Base-by-base conservation (phyloP, 2,329 filamentous ascomycete genomes). In the Spiromastix sp. region DNA sequence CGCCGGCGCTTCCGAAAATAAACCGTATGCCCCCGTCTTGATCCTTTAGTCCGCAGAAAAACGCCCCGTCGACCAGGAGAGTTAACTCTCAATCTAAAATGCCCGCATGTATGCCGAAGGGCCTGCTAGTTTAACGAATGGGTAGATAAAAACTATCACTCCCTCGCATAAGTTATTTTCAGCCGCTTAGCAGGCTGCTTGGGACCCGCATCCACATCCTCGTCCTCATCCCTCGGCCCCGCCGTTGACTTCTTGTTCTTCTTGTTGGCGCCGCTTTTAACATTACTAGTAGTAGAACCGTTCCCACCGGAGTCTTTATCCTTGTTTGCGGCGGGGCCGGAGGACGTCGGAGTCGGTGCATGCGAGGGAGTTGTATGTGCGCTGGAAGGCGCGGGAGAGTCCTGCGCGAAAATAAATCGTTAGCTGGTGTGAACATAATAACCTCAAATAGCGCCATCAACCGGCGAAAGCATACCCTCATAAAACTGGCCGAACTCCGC, bases 401-500 rank as follows among this genome's bases (percentile, higher is more conserved):
- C 61, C 60, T 64, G 44, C 11, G 31, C 4, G 19, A 36, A 6
- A 32, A 37, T 11, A 16, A 17, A 38, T n/a, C 16, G 15, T 16
- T 30, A 26, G 15, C 30, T n/a, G 27, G 5, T 12, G n/a, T n/a
- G n/a, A n/a, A n/a, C n/a, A n/a, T n/a, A n/a, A n/a, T n/a, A n/a
- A n/a, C n/a, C n/a, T n/a, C n/a, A n/a, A n/a, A n/a, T n/a, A n/a
- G n/a, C n/a, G n/a, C n/a, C n/a, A n/a, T n/a, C n/a, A 24, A 24
- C 7, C 7, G 21, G n/a, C 7, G 21, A 24, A 24, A 27, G 44
- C 54, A 28, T 49, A 63, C 60, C 41, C 60, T 43, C 60, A 63
- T 64, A 39, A 64, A 68, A 39, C 60, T 61, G n/a, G 63, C 63
- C 5, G 64, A 67, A 42, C 65, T 68, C 40, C 57, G 48, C 13